Base-by-base conservation (phyloP, 176 grass and related monocot species). In the Calamus simplicifolius region DNA sequence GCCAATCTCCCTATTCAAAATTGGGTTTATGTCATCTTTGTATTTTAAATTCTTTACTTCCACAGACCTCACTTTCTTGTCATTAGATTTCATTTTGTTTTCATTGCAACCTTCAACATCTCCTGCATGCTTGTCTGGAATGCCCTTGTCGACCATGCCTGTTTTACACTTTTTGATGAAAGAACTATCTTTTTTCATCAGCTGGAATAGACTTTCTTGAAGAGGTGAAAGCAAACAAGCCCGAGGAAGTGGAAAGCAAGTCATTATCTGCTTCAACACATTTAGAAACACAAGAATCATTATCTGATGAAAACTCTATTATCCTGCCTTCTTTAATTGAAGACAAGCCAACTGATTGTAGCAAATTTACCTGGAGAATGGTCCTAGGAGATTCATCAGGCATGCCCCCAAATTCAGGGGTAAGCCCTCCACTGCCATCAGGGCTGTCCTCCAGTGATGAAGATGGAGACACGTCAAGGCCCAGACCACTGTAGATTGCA, bases 381-480 rank as follows among this genome's bases (percentile, higher is more conserved):
- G 73, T 85, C 38, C 48, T 70, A n/a, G 93, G 93, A 67, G 92
- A 97, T 88, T 88, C 92, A 63, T 59, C 48, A 52, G 77, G 69
- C 31, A 75, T 8, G 49, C 72, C 78, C 67, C 66, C 74, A 66
- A 90, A 77, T 67, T 88, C 87, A 18, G 79, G 77, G 64, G 78
- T 91, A 19, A 81, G 79, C 19, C 75, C 80, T 26, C 62, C 81
- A 64, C 64, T 64, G 4, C 49, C 81, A 72, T 77, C 79, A 8
- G 87, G 79, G 73, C 93, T 92, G 72, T 87, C 93, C 71, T 98
- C 93, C 0, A 66, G 21, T 19, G 93, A 98, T 57, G 93, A 80
- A 82, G 92, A 83, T 67, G 93, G 86, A 75, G 84, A 92, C 79
- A 92, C 81, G 58, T 98, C 78, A 29, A 98, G 84, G 35, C 88